Evolutionary conservation across 495 filamentous ascomycete genomes (phyloP).

Genomic region (Daldinia grandis): DNA sequence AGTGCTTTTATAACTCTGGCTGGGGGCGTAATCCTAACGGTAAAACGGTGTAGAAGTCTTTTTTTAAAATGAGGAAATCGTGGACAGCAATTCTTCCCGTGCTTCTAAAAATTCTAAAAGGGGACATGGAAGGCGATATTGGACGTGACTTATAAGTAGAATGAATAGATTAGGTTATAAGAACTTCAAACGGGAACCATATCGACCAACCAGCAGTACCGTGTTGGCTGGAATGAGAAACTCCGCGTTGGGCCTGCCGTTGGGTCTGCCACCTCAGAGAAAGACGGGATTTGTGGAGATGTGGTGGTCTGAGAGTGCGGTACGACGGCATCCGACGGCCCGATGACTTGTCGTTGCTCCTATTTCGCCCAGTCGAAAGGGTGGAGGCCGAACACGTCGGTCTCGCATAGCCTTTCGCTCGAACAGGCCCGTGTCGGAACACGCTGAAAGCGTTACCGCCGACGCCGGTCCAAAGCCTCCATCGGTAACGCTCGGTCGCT

Average conservation of each 20-base stretch:
- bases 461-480: not conserved
- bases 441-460: not conserved
- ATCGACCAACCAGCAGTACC: not conserved
- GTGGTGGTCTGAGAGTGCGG: not conserved
- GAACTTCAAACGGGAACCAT: not conserved
- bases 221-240: not conserved
- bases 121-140: not conserved
- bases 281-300: conserved; percentile 3
- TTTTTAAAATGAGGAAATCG: not conserved
- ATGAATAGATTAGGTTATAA: not conserved
- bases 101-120: not conserved
- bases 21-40: not conserved
- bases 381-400: not conserved
- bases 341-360: not conserved
- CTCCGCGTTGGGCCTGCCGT: not conserved
- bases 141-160: not conserved
- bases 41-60: not conserved
- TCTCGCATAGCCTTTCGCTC: not conserved
- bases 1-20: not conserved
- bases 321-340: not conserved
- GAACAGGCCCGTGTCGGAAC: not conserved
- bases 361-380: not conserved
- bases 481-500: conserved; percentile 17
- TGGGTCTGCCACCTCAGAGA: not conserved
- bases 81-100: not conserved